Evolutionary conservation across 345 rosid species (phyloP).

Genomic region (Raphanus raphanistrum): DNA sequence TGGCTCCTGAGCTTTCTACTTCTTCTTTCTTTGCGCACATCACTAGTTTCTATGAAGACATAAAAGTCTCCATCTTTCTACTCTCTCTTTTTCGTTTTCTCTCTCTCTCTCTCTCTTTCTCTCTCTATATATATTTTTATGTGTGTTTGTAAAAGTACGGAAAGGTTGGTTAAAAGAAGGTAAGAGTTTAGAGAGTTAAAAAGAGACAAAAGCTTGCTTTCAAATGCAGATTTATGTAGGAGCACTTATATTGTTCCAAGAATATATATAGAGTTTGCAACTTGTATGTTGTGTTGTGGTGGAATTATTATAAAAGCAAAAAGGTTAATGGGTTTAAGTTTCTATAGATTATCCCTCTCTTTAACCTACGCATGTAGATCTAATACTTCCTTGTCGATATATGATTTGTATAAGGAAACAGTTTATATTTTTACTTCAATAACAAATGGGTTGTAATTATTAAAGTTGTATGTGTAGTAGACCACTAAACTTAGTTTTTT

Average conservation of each 20-base stretch:
- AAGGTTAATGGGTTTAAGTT: slow-evolving; percentile 35
- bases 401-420: background rate
- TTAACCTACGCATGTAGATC: slow-evolving; percentile 18
- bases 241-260: slow-evolving; percentile 8
- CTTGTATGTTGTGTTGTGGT: slow-evolving; percentile 35
- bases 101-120: slow-evolving; percentile 5
- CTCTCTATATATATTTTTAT: background rate
- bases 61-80: slow-evolving; percentile 34
- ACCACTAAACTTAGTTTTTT: background rate
- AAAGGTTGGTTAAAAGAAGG: slow-evolving; percentile 39
- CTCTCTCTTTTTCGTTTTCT: background rate
- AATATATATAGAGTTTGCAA: slow-evolving; percentile 33
- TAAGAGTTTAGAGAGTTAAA: slow-evolving; percentile 37
- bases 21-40: slow-evolving; percentile 68
- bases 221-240: slow-evolving; percentile 36
- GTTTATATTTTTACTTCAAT: background rate
- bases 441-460: background rate
- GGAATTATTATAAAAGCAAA: slow-evolving; percentile 20
- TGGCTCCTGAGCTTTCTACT: slow-evolving; percentile 57
- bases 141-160: slow-evolving; percentile 15
- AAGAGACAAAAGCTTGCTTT: slow-evolving; percentile 45
- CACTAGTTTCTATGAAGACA: slow-evolving; percentile 32
- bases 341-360: slow-evolving; percentile 29
- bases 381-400: background rate
- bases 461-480: background rate